Conservation (phyloP, 768 basidiomycete species). For the Termitomyces sp. region DNA sequence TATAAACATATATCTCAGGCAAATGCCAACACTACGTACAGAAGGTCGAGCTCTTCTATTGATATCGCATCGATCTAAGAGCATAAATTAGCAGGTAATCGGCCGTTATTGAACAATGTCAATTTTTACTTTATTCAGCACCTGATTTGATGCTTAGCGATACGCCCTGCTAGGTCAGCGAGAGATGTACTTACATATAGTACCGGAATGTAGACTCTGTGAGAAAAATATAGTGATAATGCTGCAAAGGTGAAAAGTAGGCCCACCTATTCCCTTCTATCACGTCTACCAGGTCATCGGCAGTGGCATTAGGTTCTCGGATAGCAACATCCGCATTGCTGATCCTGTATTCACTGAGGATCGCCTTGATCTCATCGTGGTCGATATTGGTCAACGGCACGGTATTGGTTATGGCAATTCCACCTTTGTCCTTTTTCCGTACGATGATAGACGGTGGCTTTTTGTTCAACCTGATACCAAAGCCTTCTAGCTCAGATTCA, state of each 20-base stretch:
- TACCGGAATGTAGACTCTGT: constrained; percentile 88
- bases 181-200: constrained; percentile 63
- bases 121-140: constrained; percentile 75
- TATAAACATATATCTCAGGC: neutral
- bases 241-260: neutral
- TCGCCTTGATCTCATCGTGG: constrained; percentile 92
- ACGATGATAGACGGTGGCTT: constrained; percentile 84
- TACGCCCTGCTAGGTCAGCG: neutral
- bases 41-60: constrained; percentile 93
- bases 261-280: constrained; percentile 89
- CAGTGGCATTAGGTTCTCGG: constrained; percentile 85
- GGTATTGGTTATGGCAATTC: constrained; percentile 93
- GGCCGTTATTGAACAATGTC: neutral
- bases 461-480: constrained; percentile 96
- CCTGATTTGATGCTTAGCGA: constrained; percentile 30
- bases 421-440: constrained; percentile 86
- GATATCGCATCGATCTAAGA: constrained; percentile 94
- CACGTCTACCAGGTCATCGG: constrained; percentile 96
- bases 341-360: constrained; percentile 89
- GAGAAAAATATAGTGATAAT: neutral
- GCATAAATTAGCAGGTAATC: neutral
- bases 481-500: constrained; percentile 93
- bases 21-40: constrained; percentile 42
- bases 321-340: constrained; percentile 91
- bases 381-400: constrained; percentile 95